These are phyloP conservation scores for Chrysoporthe puriensis DNA, from an alignment of 2,329 filamentous ascomycete genomes.

Conservation along the genomic window DNA sequence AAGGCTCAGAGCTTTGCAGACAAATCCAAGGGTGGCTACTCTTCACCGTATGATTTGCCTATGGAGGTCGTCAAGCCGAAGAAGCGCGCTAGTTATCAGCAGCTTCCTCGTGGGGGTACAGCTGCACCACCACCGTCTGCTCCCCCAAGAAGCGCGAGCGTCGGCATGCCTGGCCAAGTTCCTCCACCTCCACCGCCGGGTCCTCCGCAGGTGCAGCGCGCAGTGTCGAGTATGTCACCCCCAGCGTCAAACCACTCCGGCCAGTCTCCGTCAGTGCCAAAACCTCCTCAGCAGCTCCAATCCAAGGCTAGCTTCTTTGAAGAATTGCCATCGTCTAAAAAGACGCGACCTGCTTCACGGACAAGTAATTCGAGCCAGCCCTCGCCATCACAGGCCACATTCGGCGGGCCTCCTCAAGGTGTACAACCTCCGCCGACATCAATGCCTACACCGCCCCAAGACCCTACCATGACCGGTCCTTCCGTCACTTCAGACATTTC, in stretches of 20 bases:
- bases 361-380: conserved; percentile 48
- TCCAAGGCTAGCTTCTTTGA: conserved; percentile 71
- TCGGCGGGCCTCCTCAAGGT: conserved; percentile 38
- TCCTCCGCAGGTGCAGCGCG: conserved; percentile 33
- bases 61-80: conserved; percentile 80
- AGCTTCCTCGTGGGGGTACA: conserved; percentile 48
- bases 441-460: conserved; percentile 30
- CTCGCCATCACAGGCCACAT: conserved; percentile 47
- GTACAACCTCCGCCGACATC: conserved; percentile 31
- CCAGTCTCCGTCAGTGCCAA: conserved; percentile 40
- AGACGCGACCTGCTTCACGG: conserved; percentile 63
- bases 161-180: conserved; percentile 40
- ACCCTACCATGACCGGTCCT: conserved; percentile 28
- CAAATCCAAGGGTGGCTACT: conserved; percentile 88
- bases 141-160: conserved; percentile 66
- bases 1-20: conserved; percentile 84
- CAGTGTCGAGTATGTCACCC: conserved; percentile 36
- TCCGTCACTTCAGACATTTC: conserved; percentile 37
- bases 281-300: conserved; percentile 40
- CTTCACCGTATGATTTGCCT: conserved; percentile 92
- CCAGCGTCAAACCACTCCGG: conserved; percentile 44
- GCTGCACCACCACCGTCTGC: conserved; percentile 50
- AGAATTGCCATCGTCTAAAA: conserved; percentile 68
- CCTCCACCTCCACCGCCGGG: conserved; percentile 27
- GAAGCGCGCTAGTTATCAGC: conserved; percentile 65